Base-by-base conservation (phyloP, 1,284 basidiomycete species). In the Trametes pubescens region DNA sequence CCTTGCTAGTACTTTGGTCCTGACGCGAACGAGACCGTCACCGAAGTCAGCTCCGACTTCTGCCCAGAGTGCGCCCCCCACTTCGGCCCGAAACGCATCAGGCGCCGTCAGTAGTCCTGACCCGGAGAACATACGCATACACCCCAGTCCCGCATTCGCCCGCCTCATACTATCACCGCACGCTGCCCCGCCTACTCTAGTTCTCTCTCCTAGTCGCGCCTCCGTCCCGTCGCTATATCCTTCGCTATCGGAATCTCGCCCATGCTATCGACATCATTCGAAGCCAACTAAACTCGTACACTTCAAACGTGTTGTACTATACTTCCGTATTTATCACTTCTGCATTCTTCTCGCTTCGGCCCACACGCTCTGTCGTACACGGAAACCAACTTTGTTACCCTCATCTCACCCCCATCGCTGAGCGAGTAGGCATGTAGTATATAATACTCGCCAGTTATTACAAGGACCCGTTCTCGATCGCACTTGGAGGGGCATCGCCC, bases 21-120 rank as follows among this genome's bases (percentile, higher is more conserved):
- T 5, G 90, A 92, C 69, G 76, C 76, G 34, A 82, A 80, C 56
- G 90, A 92, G 74, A 86, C 79, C 0, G 80, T 90, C 62, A 85
- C 83, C 0, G 71, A 76, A 26, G 76, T 77, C 51, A 85, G 83
- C 10, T 74, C 77, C 59, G 84, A 84, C 1, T 92, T 87, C 73
- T 92, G 90, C 73, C 71, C 74, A 29, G 78, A 83, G 56, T 92
- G 90, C 76, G 79, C 86, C 64, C 86, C 88, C 73, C 91, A 86
- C 85, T 90, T 83, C 75, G 57, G 61, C 37, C 37, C 40, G 29
- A 32, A 32, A 32, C 29, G 29, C 29, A 32, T 32, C 57, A 62
- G 61, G 61, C 66, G 65, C 49, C 65, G 62, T 59, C 65, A 66
- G 57, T 68, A 68, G 65, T 65, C 44, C 38, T 49, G 18, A 32